A percentile compares a stretch with the other conserved stretches of the same genome.
These are phyloP conservation scores for Sordariomycetes sp. DNA, from an alignment of 2,329 filamentous ascomycete species.

Conservation along the genomic window DNA sequence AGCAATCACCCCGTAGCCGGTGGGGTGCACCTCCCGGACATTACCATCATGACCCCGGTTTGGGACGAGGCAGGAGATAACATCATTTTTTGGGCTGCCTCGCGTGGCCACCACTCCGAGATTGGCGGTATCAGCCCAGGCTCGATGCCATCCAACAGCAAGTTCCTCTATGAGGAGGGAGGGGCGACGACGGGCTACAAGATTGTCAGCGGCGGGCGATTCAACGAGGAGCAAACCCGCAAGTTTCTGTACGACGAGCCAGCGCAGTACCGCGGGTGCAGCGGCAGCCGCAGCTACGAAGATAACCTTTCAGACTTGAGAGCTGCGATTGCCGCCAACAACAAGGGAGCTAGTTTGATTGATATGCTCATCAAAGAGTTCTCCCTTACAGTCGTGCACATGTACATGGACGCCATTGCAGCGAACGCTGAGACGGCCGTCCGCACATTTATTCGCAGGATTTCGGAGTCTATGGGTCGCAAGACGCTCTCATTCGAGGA, in stretches of 20 bases:
- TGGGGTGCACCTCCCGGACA: conserved; percentile 23
- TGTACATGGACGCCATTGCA: conserved; percentile 9
- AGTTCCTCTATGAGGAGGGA: conserved; percentile 51
- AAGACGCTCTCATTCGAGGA: conserved; percentile 25
- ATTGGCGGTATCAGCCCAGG: conserved; percentile 71
- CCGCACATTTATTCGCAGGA: conserved; percentile 13
- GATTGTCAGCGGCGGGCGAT: conserved; percentile 62
- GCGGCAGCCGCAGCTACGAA: conserved; percentile 62
- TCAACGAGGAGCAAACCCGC: conserved; percentile 65
- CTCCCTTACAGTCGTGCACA: conserved; percentile 50
- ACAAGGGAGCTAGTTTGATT: conserved; percentile 71
- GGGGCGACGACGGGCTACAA: conserved; percentile 53
- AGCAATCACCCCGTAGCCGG: conserved; percentile 20
- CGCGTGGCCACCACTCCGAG: conserved; percentile 19
- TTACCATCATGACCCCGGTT: conserved; percentile 22
- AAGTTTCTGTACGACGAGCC: conserved; percentile 62
- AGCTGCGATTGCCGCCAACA: conserved; percentile 76
- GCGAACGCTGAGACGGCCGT: conserved; percentile 8
- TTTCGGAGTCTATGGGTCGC: conserved; percentile 47
- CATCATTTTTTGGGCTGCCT: conserved; percentile 16
- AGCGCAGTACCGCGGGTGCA: conserved; percentile 61
- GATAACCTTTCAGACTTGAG: conserved; percentile 83
- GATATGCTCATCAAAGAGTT: conserved; percentile 61
- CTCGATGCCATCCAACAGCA: conserved; percentile 68
- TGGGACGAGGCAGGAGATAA: conserved; percentile 23